Percentiles rank a stretch among this genome's conserved stretches.
phyloP scores from a whole-genome alignment of 2,329 filamentous ascomycete genomes.

The Aspergillus melleus region DNA sequence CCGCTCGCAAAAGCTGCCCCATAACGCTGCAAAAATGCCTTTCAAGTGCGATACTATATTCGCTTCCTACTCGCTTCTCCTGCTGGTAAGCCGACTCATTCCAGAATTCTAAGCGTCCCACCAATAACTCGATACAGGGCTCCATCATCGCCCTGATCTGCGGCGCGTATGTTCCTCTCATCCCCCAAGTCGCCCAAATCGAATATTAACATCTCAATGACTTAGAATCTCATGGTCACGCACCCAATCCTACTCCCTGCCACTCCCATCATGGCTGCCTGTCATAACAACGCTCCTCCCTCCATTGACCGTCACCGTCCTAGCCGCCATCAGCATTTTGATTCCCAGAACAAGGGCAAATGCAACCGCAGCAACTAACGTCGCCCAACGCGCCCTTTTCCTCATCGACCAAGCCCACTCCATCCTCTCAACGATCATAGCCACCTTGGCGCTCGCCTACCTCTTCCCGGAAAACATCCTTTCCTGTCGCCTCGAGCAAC shows the following conservation, averaged over 20 bases:
- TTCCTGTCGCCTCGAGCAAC: conserved; percentile 30
- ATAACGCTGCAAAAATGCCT: neutral
- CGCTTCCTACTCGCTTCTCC: neutral
- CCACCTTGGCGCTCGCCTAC: conserved; percentile 31
- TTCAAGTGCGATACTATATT: neutral
- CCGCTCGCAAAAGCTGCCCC: too few species aligned
- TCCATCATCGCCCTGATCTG: conserved; percentile 7
- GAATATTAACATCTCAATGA: neutral
- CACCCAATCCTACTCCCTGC: conserved; percentile 23
- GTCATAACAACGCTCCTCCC: conserved; percentile 23
- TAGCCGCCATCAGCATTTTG: conserved; percentile 9
- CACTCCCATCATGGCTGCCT: conserved; percentile 26
- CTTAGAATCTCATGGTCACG: conserved; percentile 29
- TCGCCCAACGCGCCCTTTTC: neutral
- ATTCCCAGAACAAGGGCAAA: neutral
- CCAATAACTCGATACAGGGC: neutral
- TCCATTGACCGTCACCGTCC: conserved; percentile 8
- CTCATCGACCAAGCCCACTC: conserved; percentile 14
- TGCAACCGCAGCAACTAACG: neutral
- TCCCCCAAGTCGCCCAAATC: neutral
- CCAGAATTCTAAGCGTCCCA: neutral
- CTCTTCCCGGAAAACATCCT: conserved; percentile 26
- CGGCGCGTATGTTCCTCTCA: conserved; percentile 19
- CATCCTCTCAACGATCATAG: conserved; percentile 28
- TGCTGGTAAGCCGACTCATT: neutral